Evolutionary conservation across 441 rosid genomes (phyloP), one percentile per base, ranked within the genome.

Genomic region (Syzygium malaccense): DNA sequence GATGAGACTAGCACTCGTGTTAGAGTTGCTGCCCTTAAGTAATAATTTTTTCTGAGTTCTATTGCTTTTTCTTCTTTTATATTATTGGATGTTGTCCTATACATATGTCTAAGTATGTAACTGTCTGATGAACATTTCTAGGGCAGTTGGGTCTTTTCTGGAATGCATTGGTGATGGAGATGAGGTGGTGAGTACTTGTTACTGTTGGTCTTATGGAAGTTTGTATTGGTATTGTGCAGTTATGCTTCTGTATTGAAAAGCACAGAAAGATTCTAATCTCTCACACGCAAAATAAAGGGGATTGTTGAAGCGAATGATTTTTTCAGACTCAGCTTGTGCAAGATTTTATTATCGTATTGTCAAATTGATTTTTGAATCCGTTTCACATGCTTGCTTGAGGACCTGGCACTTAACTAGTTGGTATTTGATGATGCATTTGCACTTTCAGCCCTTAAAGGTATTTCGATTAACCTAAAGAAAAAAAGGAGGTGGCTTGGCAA

Each of bases 11-110:
- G 99, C 91, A 97, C 92, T 87, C 96, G 98, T 58, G 99, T 98
- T 91, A 95, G 98, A 94, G 94, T 97, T 91, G 99, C 99, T 86
- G 99, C 99, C 90, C 98, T 98, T 89, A 98, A 98, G 99, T 97
- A 96, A 91, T 85, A 48, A n/a, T 68, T 4, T 85, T 66, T 62
- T 54, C 37, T 2, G 8, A 66, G 37, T 64, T 78, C 62, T 15
- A 28, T 89, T 53, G 86, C 71, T 57, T 71, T 92, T 51, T 28
- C 28, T 84, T 87, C 53, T 88, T 85, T 64, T 15, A 33, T 87
- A 87, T 53, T 89, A 88, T 89, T 90, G 88, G 56, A 45, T 86
- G 23, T 23, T 62, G 68, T 66, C 48, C 58, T 56, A 32, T 62
- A 41, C 41, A 1, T 25, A 79, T 85, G 26, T 66, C 49, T 55